Percentiles rank a stretch among this genome's conserved stretches.
Conservation (phyloP, 192 early-diverging fungal genomes). For the Backusella tuberculispora region DNA sequence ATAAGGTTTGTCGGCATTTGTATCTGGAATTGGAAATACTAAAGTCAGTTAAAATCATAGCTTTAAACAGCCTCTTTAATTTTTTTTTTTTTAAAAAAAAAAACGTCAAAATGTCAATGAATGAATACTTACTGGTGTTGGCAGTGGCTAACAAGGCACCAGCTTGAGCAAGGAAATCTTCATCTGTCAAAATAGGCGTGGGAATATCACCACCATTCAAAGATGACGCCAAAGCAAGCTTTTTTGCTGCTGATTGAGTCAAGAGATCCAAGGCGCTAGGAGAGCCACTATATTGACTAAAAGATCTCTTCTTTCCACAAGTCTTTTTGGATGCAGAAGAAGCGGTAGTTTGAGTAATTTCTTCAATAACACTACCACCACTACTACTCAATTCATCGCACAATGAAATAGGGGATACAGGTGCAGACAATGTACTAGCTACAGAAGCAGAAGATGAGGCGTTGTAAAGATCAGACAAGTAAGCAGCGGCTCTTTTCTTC, state of each 20-base stretch:
- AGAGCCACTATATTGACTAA: constrained; percentile 16
- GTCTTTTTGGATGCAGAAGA: constrained; percentile 6
- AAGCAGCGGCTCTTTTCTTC: constrained; percentile 37
- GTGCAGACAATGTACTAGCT: constrained; percentile 2
- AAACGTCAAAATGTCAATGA: too few relatives aligned
- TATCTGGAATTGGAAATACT: constrained; percentile 16
- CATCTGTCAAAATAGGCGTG: constrained; percentile 37
- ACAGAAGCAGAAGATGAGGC: constrained; percentile 13
- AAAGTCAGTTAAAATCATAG: constrained; percentile 19
- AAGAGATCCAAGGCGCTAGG: constrained; percentile 31
- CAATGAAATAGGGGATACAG: constrained; percentile 13
- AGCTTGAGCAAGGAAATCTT: constrained; percentile 49
- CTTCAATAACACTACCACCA: too few relatives aligned
- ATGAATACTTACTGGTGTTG: constrained; percentile 26
- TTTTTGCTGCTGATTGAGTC: constrained; percentile 35
- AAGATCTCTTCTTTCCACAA: constrained; percentile 28
- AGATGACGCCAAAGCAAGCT: constrained; percentile 33
- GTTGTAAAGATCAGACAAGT: constrained; percentile 32
- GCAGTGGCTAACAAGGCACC: constrained; percentile 41
- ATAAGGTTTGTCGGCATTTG: constrained; percentile 78
- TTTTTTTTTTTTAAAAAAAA: neutral
- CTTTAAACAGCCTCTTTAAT: neutral
- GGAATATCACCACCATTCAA: constrained; percentile 25
- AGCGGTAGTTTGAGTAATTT: neutral
- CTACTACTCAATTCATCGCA: neutral